phyloP scores from a whole-genome alignment of 306 rosid genomes.

The Casuarina cunninghamiana region DNA sequence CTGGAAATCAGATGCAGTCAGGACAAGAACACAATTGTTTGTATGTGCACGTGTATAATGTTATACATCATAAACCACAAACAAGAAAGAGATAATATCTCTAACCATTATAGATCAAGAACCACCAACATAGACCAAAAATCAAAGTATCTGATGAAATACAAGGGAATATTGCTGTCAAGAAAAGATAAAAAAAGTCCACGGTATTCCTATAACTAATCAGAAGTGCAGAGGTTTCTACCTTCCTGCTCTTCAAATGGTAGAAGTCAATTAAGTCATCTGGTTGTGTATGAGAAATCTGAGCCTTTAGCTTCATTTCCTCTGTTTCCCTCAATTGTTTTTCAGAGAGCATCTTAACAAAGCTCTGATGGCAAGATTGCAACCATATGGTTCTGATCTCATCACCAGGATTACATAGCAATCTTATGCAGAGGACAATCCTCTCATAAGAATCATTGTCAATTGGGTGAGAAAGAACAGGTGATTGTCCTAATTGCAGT shows the following conservation, averaged over 20 bases:
- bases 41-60: background rate
- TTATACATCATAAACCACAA: background rate
- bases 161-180: background rate
- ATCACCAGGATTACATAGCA: conserved; percentile 74
- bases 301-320: conserved; percentile 84
- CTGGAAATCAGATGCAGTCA: conserved; percentile 39
- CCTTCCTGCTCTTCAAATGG: conserved; percentile 99
- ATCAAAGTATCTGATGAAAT: background rate
- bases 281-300: conserved; percentile 87
- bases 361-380: conserved; percentile 87
- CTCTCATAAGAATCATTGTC: conserved; percentile 88
- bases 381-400: conserved; percentile 83
- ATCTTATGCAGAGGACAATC: conserved; percentile 74
- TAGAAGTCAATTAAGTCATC: conserved; percentile 97
- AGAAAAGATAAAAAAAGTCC: background rate
- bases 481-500: conserved; percentile 92
- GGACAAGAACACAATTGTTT: background rate
- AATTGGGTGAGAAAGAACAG: conserved; percentile 83
- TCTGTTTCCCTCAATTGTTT: conserved; percentile 84
- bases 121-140: background rate
- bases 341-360: conserved; percentile 93
- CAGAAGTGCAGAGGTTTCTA: conserved; percentile 31
- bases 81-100: background rate
- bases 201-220: background rate
- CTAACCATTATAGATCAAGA: background rate